phyloP scores from a whole-genome alignment of 2,329 filamentous ascomycete genomes.

The Lachnellula cervina region DNA sequence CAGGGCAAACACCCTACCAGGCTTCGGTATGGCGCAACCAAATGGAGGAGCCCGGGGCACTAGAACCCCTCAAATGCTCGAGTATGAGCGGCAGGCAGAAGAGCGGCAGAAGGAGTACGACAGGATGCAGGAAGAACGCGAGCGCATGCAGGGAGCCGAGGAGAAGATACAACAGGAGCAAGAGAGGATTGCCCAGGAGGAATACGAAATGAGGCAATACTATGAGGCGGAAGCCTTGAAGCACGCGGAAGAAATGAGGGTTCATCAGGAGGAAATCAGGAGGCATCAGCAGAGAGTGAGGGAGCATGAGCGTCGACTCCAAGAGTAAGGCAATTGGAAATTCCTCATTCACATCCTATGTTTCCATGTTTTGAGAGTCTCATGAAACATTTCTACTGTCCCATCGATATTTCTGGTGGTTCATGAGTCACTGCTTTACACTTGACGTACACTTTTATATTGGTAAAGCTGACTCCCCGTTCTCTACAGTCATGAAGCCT shows the following conservation, averaged over 20 bases:
- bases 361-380: not conserved
- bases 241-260: constrained; percentile 28
- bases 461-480: not conserved
- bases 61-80: constrained; percentile 28
- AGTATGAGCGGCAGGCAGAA: constrained; percentile 30
- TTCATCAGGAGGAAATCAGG: constrained; percentile 29
- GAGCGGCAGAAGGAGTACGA: constrained; percentile 26
- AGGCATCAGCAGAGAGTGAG: constrained; percentile 24
- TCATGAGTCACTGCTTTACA: too few relatives aligned
- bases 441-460: too few relatives aligned
- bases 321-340: constrained; percentile 5
- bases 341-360: not conserved
- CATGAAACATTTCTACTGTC: too few relatives aligned
- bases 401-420: too few relatives aligned
- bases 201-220: constrained; percentile 31
- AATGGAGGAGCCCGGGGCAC: constrained; percentile 21
- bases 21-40: not conserved
- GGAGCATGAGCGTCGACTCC: constrained; percentile 12
- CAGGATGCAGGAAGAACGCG: constrained; percentile 25
- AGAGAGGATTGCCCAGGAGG: constrained; percentile 29
- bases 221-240: constrained; percentile 30
- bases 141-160: constrained; percentile 24
- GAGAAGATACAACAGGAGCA: constrained; percentile 21
- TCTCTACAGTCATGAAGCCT: constrained; percentile 24
- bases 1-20: not conserved